phyloP scores from a whole-genome alignment of 441 rosid genomes.

The Arabidopsis lyrata region DNA sequence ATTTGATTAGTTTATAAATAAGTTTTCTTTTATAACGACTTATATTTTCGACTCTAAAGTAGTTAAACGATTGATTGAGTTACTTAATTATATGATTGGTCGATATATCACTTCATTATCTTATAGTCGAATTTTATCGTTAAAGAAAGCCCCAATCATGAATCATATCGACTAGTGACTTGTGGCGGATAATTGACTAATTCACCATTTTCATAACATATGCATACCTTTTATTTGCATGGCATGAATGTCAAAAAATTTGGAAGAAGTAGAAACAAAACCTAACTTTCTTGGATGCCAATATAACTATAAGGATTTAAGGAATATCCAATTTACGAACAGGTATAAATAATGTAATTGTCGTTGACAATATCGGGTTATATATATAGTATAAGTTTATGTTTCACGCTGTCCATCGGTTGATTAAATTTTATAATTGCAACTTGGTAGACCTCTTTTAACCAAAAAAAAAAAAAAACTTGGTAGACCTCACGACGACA shows the following conservation, averaged over 20 bases:
- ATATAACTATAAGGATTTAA: conserved; percentile 6
- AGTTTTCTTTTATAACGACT: not conserved
- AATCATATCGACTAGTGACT: not conserved
- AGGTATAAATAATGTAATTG: not conserved
- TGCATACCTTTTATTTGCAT: not conserved
- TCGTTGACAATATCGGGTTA: conserved; percentile 5
- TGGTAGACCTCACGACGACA: conserved; percentile 34
- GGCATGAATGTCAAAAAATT: not conserved
- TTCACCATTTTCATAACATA: not conserved
- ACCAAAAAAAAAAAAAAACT: too few species aligned
- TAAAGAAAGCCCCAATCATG: not conserved
- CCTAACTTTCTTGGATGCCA: not conserved
- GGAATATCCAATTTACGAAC: not conserved
- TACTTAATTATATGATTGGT: too few species aligned
- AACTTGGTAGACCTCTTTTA: conserved; percentile 35
- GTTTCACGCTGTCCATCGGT: conserved; percentile 4
- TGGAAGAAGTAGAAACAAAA: not conserved
- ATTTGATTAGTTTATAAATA: not conserved
- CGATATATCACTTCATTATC: too few species aligned
- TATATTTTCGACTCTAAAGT: too few species aligned
- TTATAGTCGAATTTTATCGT: too few species aligned
- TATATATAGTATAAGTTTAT: conserved; percentile 11
- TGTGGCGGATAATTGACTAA: not conserved
- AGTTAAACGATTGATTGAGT: too few species aligned
- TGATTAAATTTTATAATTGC: not conserved